Percentiles rank a stretch among this genome's conserved stretches.
Conservation (phyloP, 83 land plant genomes). For the Isoetes engelmannii region DNA sequence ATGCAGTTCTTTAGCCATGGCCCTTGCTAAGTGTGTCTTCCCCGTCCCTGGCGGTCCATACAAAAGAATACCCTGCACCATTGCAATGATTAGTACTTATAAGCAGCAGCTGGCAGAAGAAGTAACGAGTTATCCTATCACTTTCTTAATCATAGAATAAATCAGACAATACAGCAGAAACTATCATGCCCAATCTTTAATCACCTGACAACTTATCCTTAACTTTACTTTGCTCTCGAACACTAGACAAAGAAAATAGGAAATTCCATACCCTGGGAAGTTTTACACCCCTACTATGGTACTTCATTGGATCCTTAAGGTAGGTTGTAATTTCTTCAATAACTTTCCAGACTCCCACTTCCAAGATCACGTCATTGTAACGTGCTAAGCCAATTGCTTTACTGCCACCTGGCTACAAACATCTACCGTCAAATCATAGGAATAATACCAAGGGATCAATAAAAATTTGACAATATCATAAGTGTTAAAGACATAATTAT, state of each 20-base stretch:
- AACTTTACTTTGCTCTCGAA: too few species aligned
- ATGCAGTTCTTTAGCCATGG: constrained; percentile 86
- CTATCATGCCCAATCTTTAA: too few species aligned
- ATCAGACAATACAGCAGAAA: too few species aligned
- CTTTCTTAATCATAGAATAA: too few species aligned
- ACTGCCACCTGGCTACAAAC: constrained; percentile 55
- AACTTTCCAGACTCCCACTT: constrained; percentile 85
- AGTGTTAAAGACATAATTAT: too few species aligned
- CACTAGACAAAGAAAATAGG: not conserved
- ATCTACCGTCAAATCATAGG: not conserved
- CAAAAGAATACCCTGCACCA: constrained; percentile 76
- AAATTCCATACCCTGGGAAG: constrained; percentile 75
- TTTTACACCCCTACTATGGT: constrained; percentile 46
- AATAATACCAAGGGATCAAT: not conserved
- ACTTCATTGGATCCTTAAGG: constrained; percentile 79
- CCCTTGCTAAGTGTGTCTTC: constrained; percentile 84
- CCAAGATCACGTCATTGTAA: constrained; percentile 76
- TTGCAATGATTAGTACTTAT: too few species aligned
- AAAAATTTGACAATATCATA: too few species aligned
- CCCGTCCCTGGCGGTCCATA: constrained; percentile 98
- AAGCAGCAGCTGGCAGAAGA: too few species aligned
- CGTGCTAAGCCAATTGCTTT: constrained; percentile 45
- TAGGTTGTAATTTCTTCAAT: constrained; percentile 85
- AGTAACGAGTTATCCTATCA: too few species aligned
- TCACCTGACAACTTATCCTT: too few species aligned